Conservation (phyloP, 2,329 filamentous ascomycete species). For the Cercospora zeae-maydis region DNA sequence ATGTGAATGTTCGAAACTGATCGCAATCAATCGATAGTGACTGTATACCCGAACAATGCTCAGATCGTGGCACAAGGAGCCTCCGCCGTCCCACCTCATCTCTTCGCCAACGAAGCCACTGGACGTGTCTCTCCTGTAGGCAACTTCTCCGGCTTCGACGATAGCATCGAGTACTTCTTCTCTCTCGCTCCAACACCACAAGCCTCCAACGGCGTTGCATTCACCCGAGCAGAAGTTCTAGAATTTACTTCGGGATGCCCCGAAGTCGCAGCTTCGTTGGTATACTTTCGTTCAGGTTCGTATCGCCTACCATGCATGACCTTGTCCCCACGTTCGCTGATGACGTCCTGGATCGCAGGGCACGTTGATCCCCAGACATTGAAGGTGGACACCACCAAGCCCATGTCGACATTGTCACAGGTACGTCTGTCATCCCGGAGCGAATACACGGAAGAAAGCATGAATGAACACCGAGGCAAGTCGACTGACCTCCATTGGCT, state of each 20-base stretch:
- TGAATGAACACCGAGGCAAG: too few species aligned
- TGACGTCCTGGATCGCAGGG: background rate
- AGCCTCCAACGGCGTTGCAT: slow-evolving; percentile 24
- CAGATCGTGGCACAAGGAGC: slow-evolving; percentile 39
- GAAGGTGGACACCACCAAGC: slow-evolving; percentile 13
- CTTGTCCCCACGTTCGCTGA: background rate
- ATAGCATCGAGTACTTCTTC: slow-evolving; percentile 48
- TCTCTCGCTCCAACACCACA: slow-evolving; percentile 39
- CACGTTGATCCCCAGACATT: slow-evolving; percentile 13
- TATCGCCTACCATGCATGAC: background rate
- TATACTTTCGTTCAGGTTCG: slow-evolving; percentile 21
- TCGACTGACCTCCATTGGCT: background rate
- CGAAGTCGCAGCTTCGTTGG: slow-evolving; percentile 25
- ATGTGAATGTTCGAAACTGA: background rate
- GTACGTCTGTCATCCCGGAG: too few species aligned
- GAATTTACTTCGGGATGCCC: slow-evolving; percentile 26
- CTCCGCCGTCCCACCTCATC: slow-evolving; percentile 38
- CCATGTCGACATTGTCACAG: slow-evolving; percentile 20
- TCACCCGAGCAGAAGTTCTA: slow-evolving; percentile 29
- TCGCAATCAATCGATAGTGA: background rate
- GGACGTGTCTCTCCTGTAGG: slow-evolving; percentile 45
- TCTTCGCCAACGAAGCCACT: slow-evolving; percentile 41
- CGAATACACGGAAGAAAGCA: too few species aligned
- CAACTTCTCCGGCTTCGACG: slow-evolving; percentile 44
- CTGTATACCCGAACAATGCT: slow-evolving; percentile 41